Conservation (phyloP, 805 yeast genomes). For the Ascoidea rubescens region DNA sequence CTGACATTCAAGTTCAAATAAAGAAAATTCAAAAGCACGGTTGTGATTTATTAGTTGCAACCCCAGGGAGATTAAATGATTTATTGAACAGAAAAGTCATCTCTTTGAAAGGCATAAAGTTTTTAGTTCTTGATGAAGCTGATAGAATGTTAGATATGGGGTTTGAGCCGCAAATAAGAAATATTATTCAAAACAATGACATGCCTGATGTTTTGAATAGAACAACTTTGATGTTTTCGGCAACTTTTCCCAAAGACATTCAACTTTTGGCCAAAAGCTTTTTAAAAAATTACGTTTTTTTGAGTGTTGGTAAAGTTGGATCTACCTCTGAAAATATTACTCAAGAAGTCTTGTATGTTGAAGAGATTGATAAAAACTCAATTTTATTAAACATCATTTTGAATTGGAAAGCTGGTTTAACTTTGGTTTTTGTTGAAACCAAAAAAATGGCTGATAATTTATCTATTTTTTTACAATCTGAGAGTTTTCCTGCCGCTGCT, state of each 20-base stretch:
- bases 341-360: constrained; percentile 85
- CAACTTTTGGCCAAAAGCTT: constrained; percentile 96
- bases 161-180: constrained; percentile 98
- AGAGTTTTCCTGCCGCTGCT: constrained; percentile 92
- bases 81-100: constrained; percentile 89
- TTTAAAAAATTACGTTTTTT: constrained; percentile 87
- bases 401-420: constrained; percentile 68
- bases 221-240: constrained; percentile 97
- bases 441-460: constrained; percentile 96
- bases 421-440: constrained; percentile 93
- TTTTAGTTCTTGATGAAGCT: constrained; percentile 95
- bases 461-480: constrained; percentile 80
- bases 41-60: constrained; percentile 92
- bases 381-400: constrained; percentile 80
- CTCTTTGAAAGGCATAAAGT: constrained; percentile 79
- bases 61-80: constrained; percentile 98
- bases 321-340: constrained; percentile 98
- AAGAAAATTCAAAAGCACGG: constrained; percentile 82
- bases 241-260: constrained; percentile 97
- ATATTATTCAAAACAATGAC: constrained; percentile 93
- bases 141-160: constrained; percentile 99
- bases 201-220: constrained; percentile 88
- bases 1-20: constrained; percentile 80
- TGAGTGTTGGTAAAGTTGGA: constrained; percentile 98
- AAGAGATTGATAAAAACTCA: constrained; percentile 83